Evolutionary conservation across 768 basidiomycete genomes (phyloP).

Genomic region (Crucibulum laeve): DNA sequence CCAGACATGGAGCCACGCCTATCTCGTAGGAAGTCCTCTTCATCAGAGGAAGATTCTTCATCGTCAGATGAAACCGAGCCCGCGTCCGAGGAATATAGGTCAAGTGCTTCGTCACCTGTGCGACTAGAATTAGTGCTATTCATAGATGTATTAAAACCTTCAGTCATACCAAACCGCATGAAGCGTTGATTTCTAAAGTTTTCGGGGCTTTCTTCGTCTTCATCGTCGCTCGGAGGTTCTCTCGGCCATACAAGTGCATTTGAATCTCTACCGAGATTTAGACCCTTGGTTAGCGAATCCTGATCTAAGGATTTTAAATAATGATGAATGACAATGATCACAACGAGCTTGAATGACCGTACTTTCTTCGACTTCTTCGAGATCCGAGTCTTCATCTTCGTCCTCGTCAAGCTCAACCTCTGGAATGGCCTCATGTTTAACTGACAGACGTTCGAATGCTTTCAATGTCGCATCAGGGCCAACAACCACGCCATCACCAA

Average conservation of each 20-base stretch:
- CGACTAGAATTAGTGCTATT: background rate
- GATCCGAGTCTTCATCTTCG: slow-evolving; percentile 46
- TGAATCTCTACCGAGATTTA: slow-evolving; percentile 57
- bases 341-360: slow-evolving; percentile 16
- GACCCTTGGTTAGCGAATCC: slow-evolving; percentile 32
- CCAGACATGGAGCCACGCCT: slow-evolving; percentile 33
- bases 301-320: slow-evolving; percentile 36
- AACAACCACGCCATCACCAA: slow-evolving; percentile 77
- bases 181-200: slow-evolving; percentile 62
- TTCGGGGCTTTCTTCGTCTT: slow-evolving; percentile 58
- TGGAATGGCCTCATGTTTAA: slow-evolving; percentile 27
- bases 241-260: slow-evolving; percentile 83
- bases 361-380: slow-evolving; percentile 69
- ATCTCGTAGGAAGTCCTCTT: slow-evolving; percentile 31
- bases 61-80: slow-evolving; percentile 55
- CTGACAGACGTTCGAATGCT: slow-evolving; percentile 75
- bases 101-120: slow-evolving; percentile 58
- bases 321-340: background rate
- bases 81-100: slow-evolving; percentile 57
- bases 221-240: slow-evolving; percentile 58
- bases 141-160: background rate
- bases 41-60: slow-evolving; percentile 38
- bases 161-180: slow-evolving; percentile 63
- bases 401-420: slow-evolving; percentile 32
- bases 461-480: slow-evolving; percentile 66